Evolutionary conservation across 1,139 yeast genomes (phyloP).

Genomic region (Pichia sp.): DNA sequence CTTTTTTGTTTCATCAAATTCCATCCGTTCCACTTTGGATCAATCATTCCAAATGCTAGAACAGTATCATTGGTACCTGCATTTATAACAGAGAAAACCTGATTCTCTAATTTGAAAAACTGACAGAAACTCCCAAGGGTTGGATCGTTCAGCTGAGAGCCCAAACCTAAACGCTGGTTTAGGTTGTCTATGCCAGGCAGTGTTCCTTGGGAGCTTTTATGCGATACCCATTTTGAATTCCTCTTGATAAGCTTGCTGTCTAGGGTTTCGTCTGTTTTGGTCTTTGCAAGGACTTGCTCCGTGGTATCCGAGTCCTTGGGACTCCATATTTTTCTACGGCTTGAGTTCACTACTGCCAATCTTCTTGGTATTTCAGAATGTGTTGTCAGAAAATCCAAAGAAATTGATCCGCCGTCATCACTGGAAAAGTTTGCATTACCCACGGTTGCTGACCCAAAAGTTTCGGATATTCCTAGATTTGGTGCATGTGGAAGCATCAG

Average conservation of each 20-base stretch:
- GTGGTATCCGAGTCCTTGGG: neutral
- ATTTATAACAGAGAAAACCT: neutral
- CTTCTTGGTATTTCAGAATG: neutral
- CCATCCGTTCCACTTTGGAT: constrained; percentile 14
- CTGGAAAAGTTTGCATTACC: neutral
- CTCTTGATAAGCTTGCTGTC: neutral
- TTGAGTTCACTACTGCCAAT: neutral
- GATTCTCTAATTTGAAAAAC: neutral
- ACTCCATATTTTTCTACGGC: neutral
- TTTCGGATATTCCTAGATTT: constrained; percentile 16
- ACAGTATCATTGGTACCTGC: constrained; percentile 2
- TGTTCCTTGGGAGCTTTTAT: neutral
- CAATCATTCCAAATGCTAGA: constrained; percentile 7
- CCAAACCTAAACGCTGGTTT: neutral
- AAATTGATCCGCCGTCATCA: constrained; percentile 1
- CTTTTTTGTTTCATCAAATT: neutral
- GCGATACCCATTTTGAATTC: neutral
- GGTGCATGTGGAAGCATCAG: constrained; percentile 16
- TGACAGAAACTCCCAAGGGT: neutral
- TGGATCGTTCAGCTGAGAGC: constrained; percentile 4
- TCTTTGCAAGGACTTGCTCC: neutral
- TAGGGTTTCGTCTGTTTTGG: neutral
- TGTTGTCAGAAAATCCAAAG: neutral
- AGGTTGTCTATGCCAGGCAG: neutral
- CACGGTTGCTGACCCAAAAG: constrained; percentile 15